phyloP scores from a whole-genome alignment of 169 alveolate species.

The Plasmodium ovale region DNA sequence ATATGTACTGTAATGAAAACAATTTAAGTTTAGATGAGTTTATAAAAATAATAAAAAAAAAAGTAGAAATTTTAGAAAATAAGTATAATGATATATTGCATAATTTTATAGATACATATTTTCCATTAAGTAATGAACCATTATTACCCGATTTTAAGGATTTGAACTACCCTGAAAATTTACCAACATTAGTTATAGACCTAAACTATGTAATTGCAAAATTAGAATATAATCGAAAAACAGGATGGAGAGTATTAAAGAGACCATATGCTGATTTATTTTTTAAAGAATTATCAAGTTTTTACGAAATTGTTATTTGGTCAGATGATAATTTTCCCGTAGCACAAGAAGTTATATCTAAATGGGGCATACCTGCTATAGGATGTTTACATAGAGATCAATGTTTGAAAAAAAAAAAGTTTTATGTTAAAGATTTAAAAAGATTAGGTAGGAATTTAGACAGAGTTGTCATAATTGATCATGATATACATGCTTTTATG shows the following conservation, averaged over 20 bases:
- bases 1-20: constrained; percentile 49
- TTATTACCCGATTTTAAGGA: constrained; percentile 90
- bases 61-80: constrained; percentile 46
- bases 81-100: constrained; percentile 57
- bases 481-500: constrained; percentile 85
- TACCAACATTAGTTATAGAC: constrained; percentile 93
- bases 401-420: constrained; percentile 86
- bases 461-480: constrained; percentile 90
- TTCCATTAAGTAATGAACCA: constrained; percentile 86
- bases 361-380: constrained; percentile 93
- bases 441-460: constrained; percentile 90
- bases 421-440: constrained; percentile 84
- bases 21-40: constrained; percentile 43
- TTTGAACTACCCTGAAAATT: constrained; percentile 90
- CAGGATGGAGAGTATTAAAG: constrained; percentile 92
- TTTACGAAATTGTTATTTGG: constrained; percentile 95
- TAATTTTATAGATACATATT: constrained; percentile 71
- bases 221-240: constrained; percentile 88
- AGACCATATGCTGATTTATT: constrained; percentile 94
- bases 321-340: constrained; percentile 92
- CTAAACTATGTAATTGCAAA: constrained; percentile 90
- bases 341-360: constrained; percentile 90
- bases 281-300: constrained; percentile 89
- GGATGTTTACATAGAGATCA: constrained; percentile 91
- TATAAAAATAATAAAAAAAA: constrained; percentile 39